A percentile compares a stretch with the other conserved stretches of the same genome.
Evolutionary conservation across 208 protist genomes (phyloP).

Genomic region (Trichomonas vaginalis): DNA sequence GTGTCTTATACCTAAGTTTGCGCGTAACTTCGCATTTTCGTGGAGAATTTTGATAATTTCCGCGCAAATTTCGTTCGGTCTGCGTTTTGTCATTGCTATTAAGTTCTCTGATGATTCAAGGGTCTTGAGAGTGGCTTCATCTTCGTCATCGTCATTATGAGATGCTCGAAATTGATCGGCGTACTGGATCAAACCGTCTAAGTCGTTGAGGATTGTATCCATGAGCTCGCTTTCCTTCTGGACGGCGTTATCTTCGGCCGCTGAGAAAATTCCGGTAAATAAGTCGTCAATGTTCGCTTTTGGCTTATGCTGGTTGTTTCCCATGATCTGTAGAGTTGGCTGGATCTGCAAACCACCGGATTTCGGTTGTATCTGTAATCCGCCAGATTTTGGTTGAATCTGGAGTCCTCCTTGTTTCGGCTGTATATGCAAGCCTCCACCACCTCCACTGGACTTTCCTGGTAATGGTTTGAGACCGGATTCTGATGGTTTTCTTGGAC

Average conservation of each 20-base stretch:
- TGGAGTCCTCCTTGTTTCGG: neutral
- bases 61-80: neutral
- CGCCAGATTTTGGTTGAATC: neutral
- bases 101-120: neutral
- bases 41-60: neutral
- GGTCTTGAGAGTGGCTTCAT: neutral
- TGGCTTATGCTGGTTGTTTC: neutral
- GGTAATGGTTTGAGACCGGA: neutral
- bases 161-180: neutral
- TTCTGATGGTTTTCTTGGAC: neutral
- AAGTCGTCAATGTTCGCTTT: neutral
- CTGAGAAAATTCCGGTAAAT: neutral
- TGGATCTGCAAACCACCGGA: neutral
- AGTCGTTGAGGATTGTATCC: neutral
- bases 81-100: neutral
- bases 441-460: neutral
- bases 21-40: neutral
- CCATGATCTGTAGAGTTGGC: neutral
- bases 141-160: neutral
- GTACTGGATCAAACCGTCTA: neutral
- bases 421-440: neutral
- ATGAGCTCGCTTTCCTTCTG: neutral
- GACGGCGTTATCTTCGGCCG: neutral
- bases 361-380: neutral
- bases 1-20: neutral